These are phyloP conservation scores for Botryotinia globosa DNA, from an alignment of 2,329 filamentous ascomycete species.

Conservation along the genomic window DNA sequence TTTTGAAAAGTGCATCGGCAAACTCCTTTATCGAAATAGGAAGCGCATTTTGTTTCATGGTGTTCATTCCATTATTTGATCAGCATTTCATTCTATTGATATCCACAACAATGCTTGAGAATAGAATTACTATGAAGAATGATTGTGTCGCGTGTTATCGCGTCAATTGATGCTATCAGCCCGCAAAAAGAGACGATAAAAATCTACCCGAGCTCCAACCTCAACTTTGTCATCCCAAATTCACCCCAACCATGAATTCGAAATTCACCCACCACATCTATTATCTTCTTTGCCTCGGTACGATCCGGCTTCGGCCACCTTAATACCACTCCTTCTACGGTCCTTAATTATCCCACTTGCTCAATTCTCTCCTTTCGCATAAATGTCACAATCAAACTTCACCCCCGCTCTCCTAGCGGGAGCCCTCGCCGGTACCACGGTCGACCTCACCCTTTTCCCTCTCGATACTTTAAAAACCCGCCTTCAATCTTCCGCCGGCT, in stretches of 20 bases:
- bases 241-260: conserved; percentile 10
- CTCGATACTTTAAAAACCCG: conserved; percentile 99
- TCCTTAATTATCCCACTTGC: neutral
- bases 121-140: neutral
- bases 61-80: conserved; percentile 14
- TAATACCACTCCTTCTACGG: neutral
- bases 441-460: conserved; percentile 94
- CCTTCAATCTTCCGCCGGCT: conserved; percentile 76
- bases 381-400: conserved; percentile 46
- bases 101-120: neutral
- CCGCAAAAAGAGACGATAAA: conserved; percentile 8
- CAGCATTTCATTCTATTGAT: neutral
- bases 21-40: conserved; percentile 28
- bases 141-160: neutral
- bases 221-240: conserved; percentile 18
- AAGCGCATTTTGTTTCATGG: conserved; percentile 14
- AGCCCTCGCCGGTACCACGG: conserved; percentile 87
- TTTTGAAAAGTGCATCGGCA: conserved; percentile 24
- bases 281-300: conserved; percentile 1
- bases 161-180: neutral
- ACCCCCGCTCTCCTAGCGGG: conserved; percentile 70
- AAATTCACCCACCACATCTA: neutral
- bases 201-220: conserved; percentile 19
- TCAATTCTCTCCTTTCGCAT: conserved; percentile 24
- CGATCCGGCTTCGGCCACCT: conserved; percentile 15